A percentile compares a stretch with the other conserved stretches of the same genome.
phyloP scores from a whole-genome alignment of 179 eudicot species.

The Dionaea muscipula region DNA sequence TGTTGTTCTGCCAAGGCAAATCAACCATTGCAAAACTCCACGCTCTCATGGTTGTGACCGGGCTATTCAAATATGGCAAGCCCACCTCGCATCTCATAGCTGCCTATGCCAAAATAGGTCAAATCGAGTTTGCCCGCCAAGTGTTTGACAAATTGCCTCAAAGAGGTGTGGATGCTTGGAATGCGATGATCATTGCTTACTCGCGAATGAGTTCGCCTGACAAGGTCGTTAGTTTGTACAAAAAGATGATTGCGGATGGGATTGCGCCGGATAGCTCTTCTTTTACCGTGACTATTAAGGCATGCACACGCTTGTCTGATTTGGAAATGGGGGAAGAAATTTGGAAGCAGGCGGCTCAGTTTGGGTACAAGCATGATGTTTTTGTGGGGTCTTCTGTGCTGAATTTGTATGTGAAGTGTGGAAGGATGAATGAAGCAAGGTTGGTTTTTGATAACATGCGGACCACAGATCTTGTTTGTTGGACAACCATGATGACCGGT shows the following conservation, averaged over 20 bases:
- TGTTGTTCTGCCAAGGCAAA: slow-evolving; percentile 22
- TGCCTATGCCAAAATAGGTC: slow-evolving; percentile 29
- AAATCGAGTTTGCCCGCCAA: slow-evolving; percentile 32
- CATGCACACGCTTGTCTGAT: slow-evolving; percentile 47
- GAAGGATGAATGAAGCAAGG: slow-evolving; percentile 47
- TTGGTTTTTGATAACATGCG: slow-evolving; percentile 44
- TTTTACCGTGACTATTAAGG: slow-evolving; percentile 60
- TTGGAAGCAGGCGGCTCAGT: slow-evolving; percentile 34
- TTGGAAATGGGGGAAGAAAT: slow-evolving; percentile 43
- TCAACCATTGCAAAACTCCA: slow-evolving; percentile 33
- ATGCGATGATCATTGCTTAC: slow-evolving; percentile 53
- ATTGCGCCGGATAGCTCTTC: slow-evolving; percentile 69
- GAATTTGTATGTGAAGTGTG: slow-evolving; percentile 52
- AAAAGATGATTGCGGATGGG: slow-evolving; percentile 33
- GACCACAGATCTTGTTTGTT: slow-evolving; percentile 48
- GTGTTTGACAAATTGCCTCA: slow-evolving; percentile 49
- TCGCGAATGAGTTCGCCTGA: slow-evolving; percentile 23
- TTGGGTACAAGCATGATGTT: slow-evolving; percentile 48
- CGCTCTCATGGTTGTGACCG: slow-evolving; percentile 40
- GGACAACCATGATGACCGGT: slow-evolving; percentile 68
- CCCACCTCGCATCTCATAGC: slow-evolving; percentile 36
- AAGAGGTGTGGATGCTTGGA: slow-evolving; percentile 50
- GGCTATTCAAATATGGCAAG: slow-evolving; percentile 24
- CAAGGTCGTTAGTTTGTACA: slow-evolving; percentile 39
- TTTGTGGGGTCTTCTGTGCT: slow-evolving; percentile 60